Evolutionary conservation across 495 filamentous ascomycete genomes (phyloP), one percentile per base, ranked within the genome.

Genomic region (Penicillium mononematosum): DNA sequence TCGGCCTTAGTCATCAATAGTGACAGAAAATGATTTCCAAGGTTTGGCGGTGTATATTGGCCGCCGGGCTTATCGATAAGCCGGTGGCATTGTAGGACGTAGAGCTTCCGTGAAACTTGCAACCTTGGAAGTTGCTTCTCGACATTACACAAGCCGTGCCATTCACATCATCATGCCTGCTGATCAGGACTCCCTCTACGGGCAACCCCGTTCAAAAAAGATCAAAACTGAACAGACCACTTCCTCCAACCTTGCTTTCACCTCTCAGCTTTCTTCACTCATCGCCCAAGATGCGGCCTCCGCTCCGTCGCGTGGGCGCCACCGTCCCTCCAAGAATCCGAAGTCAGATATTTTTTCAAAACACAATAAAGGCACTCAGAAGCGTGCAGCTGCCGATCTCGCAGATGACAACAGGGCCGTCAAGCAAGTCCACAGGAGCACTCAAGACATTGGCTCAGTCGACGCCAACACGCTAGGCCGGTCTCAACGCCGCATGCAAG

Each of bases 161-260:
- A 34, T 34, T 20, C 32, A 39, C 50, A 14, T 16, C 25, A 56
- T 22, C 31, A 63, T 67, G 66, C 45, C 58, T 25, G 48, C 65
- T 12, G 59, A 65, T 3, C 53, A 64, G 27, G 53, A 41, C 9
- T 74, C 81, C 60, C 83, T 97, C 32, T 97, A 96, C 75, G 90
- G 90, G 55, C 78, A 84, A 36, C 82, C 80, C n/a, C 85, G 85
- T 20, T 72, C 82, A 25, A 89, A 78, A 65, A 60, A 77, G 46
- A 57, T 59, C 50, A 59, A 70, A 32, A 67, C 85, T 60, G 42
- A 77, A 78, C 56, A 80, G 75, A 51, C 89, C 45, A 84, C 90
- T 20, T 86, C 87, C 22, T 87, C 87, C 53, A 88, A 84, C 60
- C 84, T 95, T 51, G 82, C 87, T 64, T 96, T 97, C 74, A 81